Base-by-base conservation (phyloP, 1,284 basidiomycete genomes). In the Marasmius tenuissimus region DNA sequence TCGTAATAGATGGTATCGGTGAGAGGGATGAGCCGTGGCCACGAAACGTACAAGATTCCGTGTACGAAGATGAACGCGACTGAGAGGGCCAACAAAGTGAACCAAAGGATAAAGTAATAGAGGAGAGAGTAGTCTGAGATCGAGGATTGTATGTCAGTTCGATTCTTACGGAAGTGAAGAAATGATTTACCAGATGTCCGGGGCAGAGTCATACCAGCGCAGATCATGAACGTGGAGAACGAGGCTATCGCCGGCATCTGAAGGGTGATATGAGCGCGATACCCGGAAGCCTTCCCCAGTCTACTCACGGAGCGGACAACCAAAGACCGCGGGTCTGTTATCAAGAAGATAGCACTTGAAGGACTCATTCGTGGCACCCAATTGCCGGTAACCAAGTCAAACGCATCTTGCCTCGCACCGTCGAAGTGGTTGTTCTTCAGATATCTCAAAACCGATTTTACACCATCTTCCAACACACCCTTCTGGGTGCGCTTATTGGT, bases 341-440 rank as follows among this genome's bases (percentile, higher is more conserved):
- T 80, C 58, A 96, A 81, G 60, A 88, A 86, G 63, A 87, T 75
- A 8, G 87, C 77, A 8, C 82, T 79, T 14, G 88, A 79, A 8
- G 88, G 86, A 37, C 87, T 91, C 69, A 86, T 87, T 67, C 86
- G 82, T 18, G 94, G 92, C 37, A 87, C 81, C 93, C 95, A 99
- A 5, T 85, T 83, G 9, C 97, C 97, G 6, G 96, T 97, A 67
- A 99, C 84, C 62, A 99, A 83, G 73, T 99, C 97, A 72, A 93
- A 97, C 1, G 91, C 94, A 75, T 98, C 96, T 80, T 93, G 96
- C 70, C 96, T 81, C 57, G 94, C 85, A 6, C 97, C 97, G 73
- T 99, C 97, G 70, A 98, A 93, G 78, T 95, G 96, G 74, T 98
- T 99, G 81, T 99, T 99, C 81, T 92, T 96, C 67, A 98, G 72